Evolutionary conservation across 2,329 filamentous ascomycete species (phyloP), one percentile per base, ranked within the genome.

Genomic region (Nannizzia gypsea): DNA sequence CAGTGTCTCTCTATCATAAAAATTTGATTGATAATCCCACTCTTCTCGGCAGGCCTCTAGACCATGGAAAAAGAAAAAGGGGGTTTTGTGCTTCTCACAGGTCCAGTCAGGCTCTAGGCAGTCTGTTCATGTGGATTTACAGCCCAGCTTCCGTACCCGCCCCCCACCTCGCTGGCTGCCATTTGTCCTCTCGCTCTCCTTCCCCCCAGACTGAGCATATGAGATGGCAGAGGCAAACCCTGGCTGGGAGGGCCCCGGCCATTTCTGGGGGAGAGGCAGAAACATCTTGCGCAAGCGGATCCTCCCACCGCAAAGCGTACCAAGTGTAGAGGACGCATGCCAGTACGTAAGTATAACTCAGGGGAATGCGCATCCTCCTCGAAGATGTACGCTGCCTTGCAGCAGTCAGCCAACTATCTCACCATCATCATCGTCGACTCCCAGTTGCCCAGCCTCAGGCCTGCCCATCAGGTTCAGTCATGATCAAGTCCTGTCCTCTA

Each of bases 11-110:
- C 13, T 52, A 6, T 20, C 42, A 24, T 22, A 20, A 22, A 52
- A 28, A 24, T 52, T 52, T 52, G 48, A 52, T 52, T 52, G 48
- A 52, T 52, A 52, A 52, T 52, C 48, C 26, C 48, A 52, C 13
- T 15, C 26, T 52, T 15, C 26, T 52, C 48, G 48, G 48, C 48
- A 17, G 48, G 48, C 48, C 48, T 52, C 48, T 52, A 52, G 48
- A 52, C 48, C 48, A 31, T 24, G 9, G 2, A 28, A 52, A 52
- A 52, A 52, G 22, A 28, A 52, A 26, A 28, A 15, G 48, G n/a
- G 24, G 6, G 3, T 34, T 34, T 13, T 36, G 31, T 52, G 22
- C 11, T 15, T 17, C 38, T 42, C 38, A 42, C 38, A 42, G 22
- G 48, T 31, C 22, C 17, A 52, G 48, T 52, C 48, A 52, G 48